These are phyloP conservation scores for Stephania yunnanensis DNA, from an alignment of 164 flowering plant genomes.

Conservation along the genomic window DNA sequence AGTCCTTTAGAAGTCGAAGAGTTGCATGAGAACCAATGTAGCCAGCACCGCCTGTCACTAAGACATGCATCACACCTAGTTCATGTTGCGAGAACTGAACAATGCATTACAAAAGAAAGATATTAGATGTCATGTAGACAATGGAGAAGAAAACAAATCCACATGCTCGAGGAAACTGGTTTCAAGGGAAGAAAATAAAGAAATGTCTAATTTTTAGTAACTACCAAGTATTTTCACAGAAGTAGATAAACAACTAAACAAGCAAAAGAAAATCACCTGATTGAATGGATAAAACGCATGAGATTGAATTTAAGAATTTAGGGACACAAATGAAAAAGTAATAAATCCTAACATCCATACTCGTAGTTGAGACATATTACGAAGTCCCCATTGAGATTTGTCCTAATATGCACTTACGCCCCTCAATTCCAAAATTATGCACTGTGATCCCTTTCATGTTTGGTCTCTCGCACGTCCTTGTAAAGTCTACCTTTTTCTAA, in stretches of 20 bases:
- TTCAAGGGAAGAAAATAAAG: neutral
- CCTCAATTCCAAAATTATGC: too few relatives aligned
- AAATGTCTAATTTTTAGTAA: neutral
- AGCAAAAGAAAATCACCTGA: neutral
- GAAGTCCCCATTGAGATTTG: too few relatives aligned
- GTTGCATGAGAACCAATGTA: conserved; percentile 97
- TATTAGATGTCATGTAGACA: neutral
- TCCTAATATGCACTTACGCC: too few relatives aligned
- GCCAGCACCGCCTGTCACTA: conserved; percentile 99
- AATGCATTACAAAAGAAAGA: neutral
- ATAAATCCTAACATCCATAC: neutral
- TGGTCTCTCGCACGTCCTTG: too few relatives aligned
- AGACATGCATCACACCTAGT: conserved; percentile 75
- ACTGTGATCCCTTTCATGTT: too few relatives aligned
- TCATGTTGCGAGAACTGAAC: conserved; percentile 70
- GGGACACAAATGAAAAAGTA: neutral
- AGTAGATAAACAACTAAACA: neutral
- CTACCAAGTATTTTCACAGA: neutral
- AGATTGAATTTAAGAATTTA: neutral
- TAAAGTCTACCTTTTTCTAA: too few relatives aligned
- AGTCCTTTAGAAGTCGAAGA: conserved; percentile 71
- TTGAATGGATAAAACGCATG: neutral
- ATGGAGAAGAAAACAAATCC: neutral
- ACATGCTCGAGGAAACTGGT: neutral
- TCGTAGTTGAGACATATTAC: neutral